Percentiles rank a stretch among this genome's conserved stretches.
phyloP scores from a whole-genome alignment of 495 filamentous ascomycete genomes.

The Delitschia confertaspora region DNA sequence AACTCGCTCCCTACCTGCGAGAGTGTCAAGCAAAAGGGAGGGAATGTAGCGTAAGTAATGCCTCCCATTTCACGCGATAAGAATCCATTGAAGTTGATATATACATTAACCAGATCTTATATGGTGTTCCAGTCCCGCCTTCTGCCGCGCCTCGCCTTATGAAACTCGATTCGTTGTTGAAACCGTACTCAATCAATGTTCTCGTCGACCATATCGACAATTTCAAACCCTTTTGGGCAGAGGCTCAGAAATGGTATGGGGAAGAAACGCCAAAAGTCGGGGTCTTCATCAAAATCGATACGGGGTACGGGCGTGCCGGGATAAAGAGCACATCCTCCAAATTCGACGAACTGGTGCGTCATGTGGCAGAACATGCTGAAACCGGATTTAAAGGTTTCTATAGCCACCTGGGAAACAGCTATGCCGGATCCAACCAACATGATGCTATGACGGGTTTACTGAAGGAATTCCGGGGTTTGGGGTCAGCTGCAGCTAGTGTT shows the following conservation, averaged over 20 bases:
- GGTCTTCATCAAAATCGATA: conserved; percentile 72
- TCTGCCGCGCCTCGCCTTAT: conserved; percentile 53
- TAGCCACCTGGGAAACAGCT: conserved; percentile 71
- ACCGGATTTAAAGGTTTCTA: conserved; percentile 57
- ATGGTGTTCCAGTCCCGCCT: conserved; percentile 63
- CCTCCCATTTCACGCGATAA: background rate
- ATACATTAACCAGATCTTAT: conserved; percentile 49
- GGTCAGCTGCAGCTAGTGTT: conserved; percentile 38
- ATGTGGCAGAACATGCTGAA: conserved; percentile 39
- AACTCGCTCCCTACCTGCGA: conserved; percentile 52
- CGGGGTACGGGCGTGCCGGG: conserved; percentile 68
- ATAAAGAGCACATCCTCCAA: conserved; percentile 44
- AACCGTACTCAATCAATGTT: conserved; percentile 48
- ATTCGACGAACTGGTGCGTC: conserved; percentile 41
- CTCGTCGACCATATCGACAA: conserved; percentile 61
- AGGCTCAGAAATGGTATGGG: conserved; percentile 10
- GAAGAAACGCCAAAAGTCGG: conserved; percentile 29
- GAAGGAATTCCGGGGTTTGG: conserved; percentile 53
- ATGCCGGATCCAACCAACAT: conserved; percentile 42
- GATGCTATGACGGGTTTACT: conserved; percentile 51
- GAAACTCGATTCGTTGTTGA: conserved; percentile 41
- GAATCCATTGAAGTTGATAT: background rate
- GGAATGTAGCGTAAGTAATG: conserved; percentile 45
- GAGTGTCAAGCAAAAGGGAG: conserved; percentile 45
- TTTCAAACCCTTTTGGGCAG: conserved; percentile 36